Conservation (phyloP, 345 rosid genomes). For the Dipteronia dyeriana region DNA sequence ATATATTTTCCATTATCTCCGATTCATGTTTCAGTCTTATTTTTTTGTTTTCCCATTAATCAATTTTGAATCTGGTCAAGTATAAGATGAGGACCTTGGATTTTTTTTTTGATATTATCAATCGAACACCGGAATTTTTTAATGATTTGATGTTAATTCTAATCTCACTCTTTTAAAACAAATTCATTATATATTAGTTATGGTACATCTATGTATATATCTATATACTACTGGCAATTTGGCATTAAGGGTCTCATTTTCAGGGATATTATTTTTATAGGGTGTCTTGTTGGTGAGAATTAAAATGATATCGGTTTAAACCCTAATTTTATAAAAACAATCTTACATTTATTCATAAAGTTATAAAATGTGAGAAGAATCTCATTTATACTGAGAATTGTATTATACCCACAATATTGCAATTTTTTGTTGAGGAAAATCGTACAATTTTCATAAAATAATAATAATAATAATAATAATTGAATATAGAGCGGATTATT, state of each 20-base stretch:
- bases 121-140: not conserved
- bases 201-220: not conserved
- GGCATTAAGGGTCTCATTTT: not conserved
- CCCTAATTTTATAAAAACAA: no score
- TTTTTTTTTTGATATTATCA: slow-evolving; percentile 11
- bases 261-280: no score
- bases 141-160: slow-evolving; percentile 33
- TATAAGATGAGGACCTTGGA: not conserved
- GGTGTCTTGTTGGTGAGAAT: no score
- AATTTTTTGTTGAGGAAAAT: no score
- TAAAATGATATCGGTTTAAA: no score
- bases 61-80: slow-evolving; percentile 26
- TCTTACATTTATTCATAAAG: no score
- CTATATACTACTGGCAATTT: not conserved
- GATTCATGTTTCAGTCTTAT: not conserved
- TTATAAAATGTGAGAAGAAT: no score
- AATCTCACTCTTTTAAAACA: slow-evolving; percentile 27
- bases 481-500: not conserved
- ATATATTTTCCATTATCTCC: no score
- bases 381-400: no score
- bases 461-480: not conserved
- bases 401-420: no score
- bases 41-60: not conserved
- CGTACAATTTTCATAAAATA: no score
- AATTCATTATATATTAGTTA: not conserved